phyloP scores from a whole-genome alignment of 495 filamentous ascomycete genomes.

The Hypoxylon subgilvum region DNA sequence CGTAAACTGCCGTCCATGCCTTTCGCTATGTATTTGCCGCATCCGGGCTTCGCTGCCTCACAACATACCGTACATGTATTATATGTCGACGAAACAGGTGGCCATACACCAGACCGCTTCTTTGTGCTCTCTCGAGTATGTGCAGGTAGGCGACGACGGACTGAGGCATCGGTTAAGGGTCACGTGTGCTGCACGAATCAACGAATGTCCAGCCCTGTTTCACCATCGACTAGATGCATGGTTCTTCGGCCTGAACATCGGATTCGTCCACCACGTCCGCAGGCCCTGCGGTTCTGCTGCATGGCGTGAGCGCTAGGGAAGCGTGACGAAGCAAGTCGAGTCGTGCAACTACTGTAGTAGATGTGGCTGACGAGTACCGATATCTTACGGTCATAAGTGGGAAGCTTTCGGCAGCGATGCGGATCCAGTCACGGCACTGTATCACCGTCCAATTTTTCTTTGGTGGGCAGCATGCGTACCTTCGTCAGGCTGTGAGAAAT shows the following conservation, averaged over 20 bases:
- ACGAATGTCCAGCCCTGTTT: slow-evolving; percentile 30
- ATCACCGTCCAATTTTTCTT: too few species aligned
- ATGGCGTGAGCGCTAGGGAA: slow-evolving; percentile 35
- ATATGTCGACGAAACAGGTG: slow-evolving; percentile 6
- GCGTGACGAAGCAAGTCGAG: slow-evolving; percentile 19
- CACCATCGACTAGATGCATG: slow-evolving; percentile 34
- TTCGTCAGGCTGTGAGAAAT: too few species aligned
- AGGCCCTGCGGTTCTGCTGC: slow-evolving; percentile 30
- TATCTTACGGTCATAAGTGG: too few species aligned
- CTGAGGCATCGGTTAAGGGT: slow-evolving; percentile 29
- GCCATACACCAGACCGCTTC: slow-evolving; percentile 34
- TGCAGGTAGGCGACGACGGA: slow-evolving; percentile 24
- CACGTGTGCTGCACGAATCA: slow-evolving; percentile 35
- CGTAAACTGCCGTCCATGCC: too few species aligned
- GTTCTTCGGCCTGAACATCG: slow-evolving; percentile 29
- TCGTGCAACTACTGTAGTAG: too few species aligned
- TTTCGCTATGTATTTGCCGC: too few species aligned
- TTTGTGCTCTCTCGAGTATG: slow-evolving; percentile 17
- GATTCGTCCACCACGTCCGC: slow-evolving; percentile 33
- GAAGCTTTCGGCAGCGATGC: too few species aligned
- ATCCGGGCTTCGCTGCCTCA: not conserved
- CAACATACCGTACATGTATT: not conserved
- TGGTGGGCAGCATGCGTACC: too few species aligned
- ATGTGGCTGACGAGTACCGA: too few species aligned
- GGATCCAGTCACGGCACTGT: too few species aligned